Evolutionary conservation across 257 asterid species (phyloP).

Genomic region (Prunella vulgaris): DNA sequence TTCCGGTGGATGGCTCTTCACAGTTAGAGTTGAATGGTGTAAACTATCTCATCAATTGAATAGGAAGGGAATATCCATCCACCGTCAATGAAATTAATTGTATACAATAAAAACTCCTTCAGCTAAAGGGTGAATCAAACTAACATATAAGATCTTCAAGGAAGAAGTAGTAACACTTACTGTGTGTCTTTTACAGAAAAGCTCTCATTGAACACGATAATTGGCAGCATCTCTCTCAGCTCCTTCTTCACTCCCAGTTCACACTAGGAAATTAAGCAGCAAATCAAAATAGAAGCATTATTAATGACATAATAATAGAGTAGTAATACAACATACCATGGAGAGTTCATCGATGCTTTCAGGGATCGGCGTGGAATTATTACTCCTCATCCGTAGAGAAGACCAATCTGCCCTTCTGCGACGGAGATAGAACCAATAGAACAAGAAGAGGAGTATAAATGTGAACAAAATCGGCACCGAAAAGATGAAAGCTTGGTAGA

Average conservation of each 20-base stretch:
- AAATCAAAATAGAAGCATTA: background rate
- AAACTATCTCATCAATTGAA: background rate
- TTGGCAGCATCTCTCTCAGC: slow-evolving; percentile 80
- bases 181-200: slow-evolving; percentile 63
- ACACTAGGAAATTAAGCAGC: slow-evolving; percentile 40
- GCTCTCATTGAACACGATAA: slow-evolving; percentile 66
- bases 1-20: background rate
- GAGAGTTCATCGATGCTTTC: slow-evolving; percentile 33
- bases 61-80: background rate
- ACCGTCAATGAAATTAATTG: background rate
- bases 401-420: slow-evolving; percentile 69
- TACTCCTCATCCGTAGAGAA: slow-evolving; percentile 53
- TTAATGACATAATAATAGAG: no score
- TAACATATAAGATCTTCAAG: background rate
- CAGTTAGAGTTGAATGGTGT: background rate
- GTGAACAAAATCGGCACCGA: slow-evolving; percentile 70
- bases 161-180: slow-evolving; percentile 34
- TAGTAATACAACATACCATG: no score
- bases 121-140: background rate
- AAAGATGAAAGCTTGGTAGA: slow-evolving; percentile 75
- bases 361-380: slow-evolving; percentile 23
- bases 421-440: slow-evolving; percentile 66
- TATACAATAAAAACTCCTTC: background rate
- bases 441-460: slow-evolving; percentile 52
- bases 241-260: slow-evolving; percentile 79